phyloP scores from a whole-genome alignment of 148 eudicot genomes.

The Suaeda aralocaspica region DNA sequence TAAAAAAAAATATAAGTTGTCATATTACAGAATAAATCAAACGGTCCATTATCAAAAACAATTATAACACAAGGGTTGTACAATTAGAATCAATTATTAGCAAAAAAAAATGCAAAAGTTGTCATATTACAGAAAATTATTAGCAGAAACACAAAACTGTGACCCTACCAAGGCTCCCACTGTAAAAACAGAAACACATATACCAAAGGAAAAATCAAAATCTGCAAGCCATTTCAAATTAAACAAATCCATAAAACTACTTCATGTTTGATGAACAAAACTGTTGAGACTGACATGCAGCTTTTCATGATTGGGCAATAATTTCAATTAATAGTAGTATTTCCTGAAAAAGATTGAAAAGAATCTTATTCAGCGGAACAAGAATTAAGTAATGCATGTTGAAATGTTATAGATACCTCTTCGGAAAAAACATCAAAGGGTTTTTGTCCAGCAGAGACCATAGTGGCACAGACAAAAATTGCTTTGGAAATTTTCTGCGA shows the following conservation, averaged over 20 bases:
- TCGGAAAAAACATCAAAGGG: conserved; percentile 90
- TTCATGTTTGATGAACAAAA: neutral
- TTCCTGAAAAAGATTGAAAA: neutral
- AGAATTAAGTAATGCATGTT: neutral
- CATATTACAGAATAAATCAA: no score
- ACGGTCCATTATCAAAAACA: no score
- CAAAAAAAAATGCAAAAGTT: no score
- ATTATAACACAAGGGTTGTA: no score
- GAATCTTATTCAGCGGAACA: neutral
- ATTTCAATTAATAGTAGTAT: neutral
- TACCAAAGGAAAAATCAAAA: neutral
- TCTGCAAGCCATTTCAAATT: neutral
- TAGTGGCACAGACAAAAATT: conserved; percentile 77
- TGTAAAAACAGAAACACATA: no score
- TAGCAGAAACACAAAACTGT: no score
- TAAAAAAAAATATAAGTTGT: no score
- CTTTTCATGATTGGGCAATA: neutral
- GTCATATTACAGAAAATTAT: no score
- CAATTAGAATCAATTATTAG: no score
- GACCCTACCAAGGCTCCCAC: neutral
- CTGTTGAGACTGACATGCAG: neutral
- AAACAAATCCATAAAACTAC: neutral
- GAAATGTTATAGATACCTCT: conserved; percentile 43
- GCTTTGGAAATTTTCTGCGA: conserved; percentile 79
- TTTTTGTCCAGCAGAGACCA: conserved; percentile 79